A percentile compares a stretch with the other conserved stretches of the same genome.
Evolutionary conservation across 164 flowering plant genomes (phyloP).

Genomic region (Tetrastigma voinierianum): DNA sequence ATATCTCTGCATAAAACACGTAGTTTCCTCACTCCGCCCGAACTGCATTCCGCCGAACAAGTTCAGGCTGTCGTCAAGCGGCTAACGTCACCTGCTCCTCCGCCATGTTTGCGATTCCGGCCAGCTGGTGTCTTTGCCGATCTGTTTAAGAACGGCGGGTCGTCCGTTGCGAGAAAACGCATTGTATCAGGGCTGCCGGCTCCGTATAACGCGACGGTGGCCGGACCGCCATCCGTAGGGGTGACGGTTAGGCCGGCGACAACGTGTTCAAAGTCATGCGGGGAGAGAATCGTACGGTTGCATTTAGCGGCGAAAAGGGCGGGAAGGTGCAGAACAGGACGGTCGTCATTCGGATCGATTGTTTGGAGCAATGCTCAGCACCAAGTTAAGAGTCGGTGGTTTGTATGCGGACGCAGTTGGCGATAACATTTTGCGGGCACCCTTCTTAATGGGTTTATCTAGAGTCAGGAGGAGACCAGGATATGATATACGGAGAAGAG

Average conservation of each 20-base stretch:
- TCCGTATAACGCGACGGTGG: constrained; percentile 46
- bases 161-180: constrained; percentile 62
- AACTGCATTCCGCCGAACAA: constrained; percentile 42
- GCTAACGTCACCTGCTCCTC: constrained; percentile 51
- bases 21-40: constrained; percentile 68
- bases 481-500: too few species aligned
- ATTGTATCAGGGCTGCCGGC: constrained; percentile 69
- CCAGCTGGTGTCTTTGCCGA: constrained; percentile 67
- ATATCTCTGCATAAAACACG: constrained; percentile 56
- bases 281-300: constrained; percentile 63
- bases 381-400: constrained; percentile 71
- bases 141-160: constrained; percentile 46
- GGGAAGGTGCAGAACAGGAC: constrained; percentile 6
- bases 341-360: constrained; percentile 55
- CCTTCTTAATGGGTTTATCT: not conserved
- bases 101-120: constrained; percentile 52
- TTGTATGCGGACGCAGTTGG: constrained; percentile 51
- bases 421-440: not conserved
- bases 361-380: constrained; percentile 55
- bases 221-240: constrained; percentile 43
- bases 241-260: constrained; percentile 56
- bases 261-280: constrained; percentile 52
- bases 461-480: too few species aligned
- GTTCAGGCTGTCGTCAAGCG: constrained; percentile 44
- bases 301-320: constrained; percentile 43